Conservation (phyloP, 257 asterid genomes). For the Apocynum venetum region DNA sequence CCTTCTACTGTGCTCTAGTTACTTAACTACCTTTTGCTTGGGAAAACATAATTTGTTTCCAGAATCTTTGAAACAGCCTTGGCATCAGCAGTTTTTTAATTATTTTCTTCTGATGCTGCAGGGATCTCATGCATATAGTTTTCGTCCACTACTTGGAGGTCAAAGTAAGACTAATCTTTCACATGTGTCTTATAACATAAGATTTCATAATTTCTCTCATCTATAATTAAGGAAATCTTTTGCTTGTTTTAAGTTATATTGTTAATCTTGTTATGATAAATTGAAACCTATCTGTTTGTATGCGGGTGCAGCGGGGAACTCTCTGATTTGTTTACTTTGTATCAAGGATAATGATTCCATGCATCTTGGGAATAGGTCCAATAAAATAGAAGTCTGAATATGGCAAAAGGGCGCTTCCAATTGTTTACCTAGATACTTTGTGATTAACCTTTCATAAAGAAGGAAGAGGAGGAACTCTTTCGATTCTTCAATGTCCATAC, state of each 20-base stretch:
- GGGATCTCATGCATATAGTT: slow-evolving; percentile 96
- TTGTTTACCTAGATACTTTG: neutral
- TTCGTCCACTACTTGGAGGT: slow-evolving; percentile 98
- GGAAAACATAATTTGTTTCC: neutral
- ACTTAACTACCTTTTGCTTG: neutral
- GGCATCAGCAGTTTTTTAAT: slow-evolving; percentile 25
- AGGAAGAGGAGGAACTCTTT: neutral
- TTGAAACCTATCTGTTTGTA: neutral
- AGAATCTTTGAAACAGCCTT: slow-evolving; percentile 1
- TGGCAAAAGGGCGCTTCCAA: no score
- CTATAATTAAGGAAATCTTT: neutral
- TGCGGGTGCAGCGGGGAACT: neutral
- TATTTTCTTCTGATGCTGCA: slow-evolving; percentile 42
- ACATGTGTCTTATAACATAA: neutral
- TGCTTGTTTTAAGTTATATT: neutral
- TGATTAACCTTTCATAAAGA: neutral
- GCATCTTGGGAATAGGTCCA: no score
- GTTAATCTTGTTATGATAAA: neutral
- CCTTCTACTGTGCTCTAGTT: neutral
- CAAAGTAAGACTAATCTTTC: slow-evolving; percentile 54
- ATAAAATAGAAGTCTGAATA: no score
- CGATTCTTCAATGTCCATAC: neutral
- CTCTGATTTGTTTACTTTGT: neutral
- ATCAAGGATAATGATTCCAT: neutral
- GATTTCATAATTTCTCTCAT: neutral